Evolutionary conservation across 148 eudicot genomes (phyloP).

Genomic region (Nyssa sinensis): DNA sequence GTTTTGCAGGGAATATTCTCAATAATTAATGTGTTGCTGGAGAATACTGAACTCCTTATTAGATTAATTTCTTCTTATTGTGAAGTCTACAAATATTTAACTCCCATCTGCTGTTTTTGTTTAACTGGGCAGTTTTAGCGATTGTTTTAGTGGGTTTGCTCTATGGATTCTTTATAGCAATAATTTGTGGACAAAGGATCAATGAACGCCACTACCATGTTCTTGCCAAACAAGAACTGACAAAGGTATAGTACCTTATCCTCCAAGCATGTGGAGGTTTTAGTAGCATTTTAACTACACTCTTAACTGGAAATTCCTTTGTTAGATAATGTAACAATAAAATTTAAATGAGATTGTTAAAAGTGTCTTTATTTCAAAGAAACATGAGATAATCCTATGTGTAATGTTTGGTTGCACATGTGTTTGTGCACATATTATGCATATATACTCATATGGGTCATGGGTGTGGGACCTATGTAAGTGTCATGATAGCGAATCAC

Average conservation of each 20-base stretch:
- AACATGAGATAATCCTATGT: background rate
- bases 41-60: constrained; percentile 7
- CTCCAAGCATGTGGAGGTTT: background rate
- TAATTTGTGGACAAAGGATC: constrained; percentile 96
- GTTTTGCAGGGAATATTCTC: background rate
- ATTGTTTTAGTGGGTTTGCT: constrained; percentile 92
- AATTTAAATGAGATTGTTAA: background rate
- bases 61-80: background rate
- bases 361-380: background rate
- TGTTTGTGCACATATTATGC: no score
- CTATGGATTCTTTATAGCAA: constrained; percentile 97
- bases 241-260: constrained; percentile 56
- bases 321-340: background rate
- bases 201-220: constrained; percentile 97
- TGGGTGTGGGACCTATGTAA: no score
- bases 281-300: constrained; percentile 4
- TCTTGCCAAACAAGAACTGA: constrained; percentile 97
- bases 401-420: no score
- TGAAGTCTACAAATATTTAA: background rate
- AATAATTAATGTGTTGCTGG: background rate
- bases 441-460: no score
- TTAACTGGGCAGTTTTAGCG: constrained; percentile 62
- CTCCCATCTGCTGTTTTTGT: background rate
- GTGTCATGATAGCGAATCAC: no score
- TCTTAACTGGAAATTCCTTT: background rate